Percentiles rank a stretch among this genome's conserved stretches.
phyloP scores from a whole-genome alignment of 176 grass and related monocot species.

The Musa beccarii region DNA sequence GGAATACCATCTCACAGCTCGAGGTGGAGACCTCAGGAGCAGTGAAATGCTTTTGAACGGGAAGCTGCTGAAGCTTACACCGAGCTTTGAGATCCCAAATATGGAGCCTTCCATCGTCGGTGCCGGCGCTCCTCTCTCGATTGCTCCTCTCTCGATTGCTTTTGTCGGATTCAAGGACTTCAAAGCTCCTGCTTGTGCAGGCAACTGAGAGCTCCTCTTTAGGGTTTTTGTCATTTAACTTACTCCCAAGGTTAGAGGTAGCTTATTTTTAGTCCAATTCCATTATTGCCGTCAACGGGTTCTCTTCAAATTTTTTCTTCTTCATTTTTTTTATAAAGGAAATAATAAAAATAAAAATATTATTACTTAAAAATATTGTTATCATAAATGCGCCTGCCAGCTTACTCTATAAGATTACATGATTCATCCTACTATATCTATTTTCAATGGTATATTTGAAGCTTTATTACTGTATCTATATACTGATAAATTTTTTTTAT shows the following conservation, averaged over 20 bases:
- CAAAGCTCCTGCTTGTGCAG: constrained; percentile 40
- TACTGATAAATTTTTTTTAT: too few species aligned
- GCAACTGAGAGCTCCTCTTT: neutral
- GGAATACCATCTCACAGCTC: constrained; percentile 48
- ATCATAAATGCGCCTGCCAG: too few species aligned
- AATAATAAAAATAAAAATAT: too few species aligned
- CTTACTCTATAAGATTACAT: too few species aligned
- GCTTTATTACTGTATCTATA: too few species aligned
- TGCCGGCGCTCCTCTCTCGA: constrained; percentile 12
- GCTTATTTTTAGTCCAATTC: too few species aligned
- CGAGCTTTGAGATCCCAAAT: constrained; percentile 33
- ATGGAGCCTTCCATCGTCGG: constrained; percentile 25
- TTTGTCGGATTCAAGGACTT: constrained; percentile 38
- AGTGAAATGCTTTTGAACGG: constrained; percentile 45
- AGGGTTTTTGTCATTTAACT: neutral
- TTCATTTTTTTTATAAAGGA: too few species aligned
- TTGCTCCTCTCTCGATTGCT: constrained; percentile 33
- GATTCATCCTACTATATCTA: too few species aligned
- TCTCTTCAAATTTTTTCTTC: too few species aligned
- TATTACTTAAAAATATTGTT: too few species aligned
- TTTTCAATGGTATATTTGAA: too few species aligned
- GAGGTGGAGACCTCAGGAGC: constrained; percentile 37
- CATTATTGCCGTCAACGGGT: too few species aligned
- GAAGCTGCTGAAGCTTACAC: constrained; percentile 28
- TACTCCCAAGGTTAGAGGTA: neutral